Conservation (phyloP, 306 rosid species). For the Vachellia pachyceras region DNA sequence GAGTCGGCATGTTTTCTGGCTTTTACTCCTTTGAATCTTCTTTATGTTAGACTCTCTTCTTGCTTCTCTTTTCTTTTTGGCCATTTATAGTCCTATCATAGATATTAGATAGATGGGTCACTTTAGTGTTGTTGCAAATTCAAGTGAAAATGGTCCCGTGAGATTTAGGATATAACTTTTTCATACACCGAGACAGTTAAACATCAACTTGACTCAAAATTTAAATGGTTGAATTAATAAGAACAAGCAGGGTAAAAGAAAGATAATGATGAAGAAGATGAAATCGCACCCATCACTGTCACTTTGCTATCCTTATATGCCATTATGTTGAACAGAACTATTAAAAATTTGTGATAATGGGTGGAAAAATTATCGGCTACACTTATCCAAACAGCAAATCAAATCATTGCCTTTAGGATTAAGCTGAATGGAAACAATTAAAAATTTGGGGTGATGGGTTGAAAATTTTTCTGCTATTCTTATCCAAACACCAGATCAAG, state of each 20-base stretch:
- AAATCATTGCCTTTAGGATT: not conserved
- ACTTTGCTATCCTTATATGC: not conserved
- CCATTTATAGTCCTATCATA: not conserved
- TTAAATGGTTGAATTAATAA: not conserved
- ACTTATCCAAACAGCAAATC: slow-evolving; percentile 19
- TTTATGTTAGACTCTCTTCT: not conserved
- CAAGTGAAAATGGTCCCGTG: not conserved
- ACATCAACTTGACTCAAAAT: not conserved
- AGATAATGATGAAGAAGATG: not conserved
- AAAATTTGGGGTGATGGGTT: not conserved
- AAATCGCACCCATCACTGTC: not conserved
- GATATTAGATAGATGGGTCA: not conserved
- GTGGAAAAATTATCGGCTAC: not conserved
- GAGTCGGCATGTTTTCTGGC: slow-evolving; percentile 4
- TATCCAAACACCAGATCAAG: slow-evolving; percentile 20
- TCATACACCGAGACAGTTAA: too few relatives aligned
- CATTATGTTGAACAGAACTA: slow-evolving; percentile 16
- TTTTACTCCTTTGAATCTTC: slow-evolving; percentile 3
- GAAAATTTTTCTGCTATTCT: not conserved
- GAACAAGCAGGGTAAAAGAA: not conserved
- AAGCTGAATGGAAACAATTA: slow-evolving; percentile 2
- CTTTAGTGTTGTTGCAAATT: not conserved
- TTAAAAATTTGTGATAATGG: not conserved
- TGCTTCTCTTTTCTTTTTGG: slow-evolving; percentile 5
- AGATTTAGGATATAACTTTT: not conserved